phyloP scores from a whole-genome alignment of 208 protist species.

The Phytomonas sp. region DNA sequence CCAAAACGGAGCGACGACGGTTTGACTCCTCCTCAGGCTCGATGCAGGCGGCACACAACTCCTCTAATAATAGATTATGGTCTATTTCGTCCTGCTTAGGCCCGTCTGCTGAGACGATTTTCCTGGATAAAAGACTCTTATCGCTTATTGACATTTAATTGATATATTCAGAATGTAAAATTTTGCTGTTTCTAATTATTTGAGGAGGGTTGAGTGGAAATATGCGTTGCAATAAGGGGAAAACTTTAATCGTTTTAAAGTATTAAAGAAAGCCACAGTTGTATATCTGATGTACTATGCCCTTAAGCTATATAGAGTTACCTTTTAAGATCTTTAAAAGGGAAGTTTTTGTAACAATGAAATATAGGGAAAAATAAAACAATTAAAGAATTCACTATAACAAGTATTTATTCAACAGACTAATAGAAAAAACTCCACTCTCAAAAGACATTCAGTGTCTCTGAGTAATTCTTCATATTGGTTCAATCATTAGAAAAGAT shows the following conservation, averaged over 20 bases:
- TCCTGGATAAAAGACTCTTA: conserved; percentile 66
- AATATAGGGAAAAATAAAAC: neutral
- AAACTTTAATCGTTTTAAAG: neutral
- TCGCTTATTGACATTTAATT: conserved; percentile 13
- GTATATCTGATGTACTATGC: neutral
- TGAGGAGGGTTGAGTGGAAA: neutral
- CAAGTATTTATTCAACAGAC: neutral
- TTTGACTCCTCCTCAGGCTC: conserved; percentile 87
- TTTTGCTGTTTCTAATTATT: neutral
- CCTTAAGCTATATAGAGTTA: neutral
- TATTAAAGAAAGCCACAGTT: neutral
- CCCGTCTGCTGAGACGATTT: conserved; percentile 72
- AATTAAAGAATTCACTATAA: neutral
- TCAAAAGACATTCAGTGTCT: neutral
- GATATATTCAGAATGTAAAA: neutral
- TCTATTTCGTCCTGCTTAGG: conserved; percentile 61
- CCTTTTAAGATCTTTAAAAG: neutral
- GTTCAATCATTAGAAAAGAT: neutral
- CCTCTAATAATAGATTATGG: conserved; percentile 54
- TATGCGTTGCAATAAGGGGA: neutral
- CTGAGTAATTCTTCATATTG: neutral
- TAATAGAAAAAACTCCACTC: neutral
- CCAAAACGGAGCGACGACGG: conserved; percentile 67
- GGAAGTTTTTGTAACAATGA: conserved; percentile 5
- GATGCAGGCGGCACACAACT: conserved; percentile 71